These are phyloP conservation scores for Ophiostoma sp. DNA, from an alignment of 2,329 filamentous ascomycete species.

Conservation along the genomic window DNA sequence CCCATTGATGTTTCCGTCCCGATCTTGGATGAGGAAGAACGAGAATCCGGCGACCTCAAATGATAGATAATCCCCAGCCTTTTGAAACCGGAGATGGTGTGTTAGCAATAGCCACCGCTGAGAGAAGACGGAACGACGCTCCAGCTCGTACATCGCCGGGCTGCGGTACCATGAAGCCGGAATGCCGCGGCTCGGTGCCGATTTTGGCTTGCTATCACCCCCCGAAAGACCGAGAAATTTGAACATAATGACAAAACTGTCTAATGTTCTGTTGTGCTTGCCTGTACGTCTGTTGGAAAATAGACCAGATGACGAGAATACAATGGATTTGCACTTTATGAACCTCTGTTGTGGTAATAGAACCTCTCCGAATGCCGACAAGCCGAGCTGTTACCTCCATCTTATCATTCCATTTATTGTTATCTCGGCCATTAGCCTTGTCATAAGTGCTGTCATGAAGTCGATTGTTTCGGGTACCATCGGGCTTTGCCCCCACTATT, in stretches of 20 bases:
- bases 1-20: conserved; percentile 35
- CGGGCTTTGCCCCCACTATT: neutral
- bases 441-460: neutral
- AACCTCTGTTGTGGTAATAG: neutral
- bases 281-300: neutral
- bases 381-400: neutral
- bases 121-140: conserved; percentile 42
- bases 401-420: neutral
- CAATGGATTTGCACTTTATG: neutral
- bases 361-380: neutral
- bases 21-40: conserved; percentile 39
- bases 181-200: conserved; percentile 27
- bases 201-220: conserved; percentile 7
- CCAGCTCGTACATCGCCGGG: conserved; percentile 42
- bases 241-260: conserved; percentile 17
- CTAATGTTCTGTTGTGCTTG: neutral
- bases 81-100: conserved; percentile 35
- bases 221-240: conserved; percentile 19
- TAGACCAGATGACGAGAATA: neutral
- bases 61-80: conserved; percentile 36
- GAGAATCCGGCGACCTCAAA: conserved; percentile 36
- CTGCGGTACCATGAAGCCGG: conserved; percentile 43
- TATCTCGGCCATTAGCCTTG: neutral
- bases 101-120: conserved; percentile 38
- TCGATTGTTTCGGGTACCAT: neutral